A percentile compares a stretch with the other conserved stretches of the same genome.
Conservation (phyloP, 2,329 filamentous ascomycete species). For the Drechslera avenae region DNA sequence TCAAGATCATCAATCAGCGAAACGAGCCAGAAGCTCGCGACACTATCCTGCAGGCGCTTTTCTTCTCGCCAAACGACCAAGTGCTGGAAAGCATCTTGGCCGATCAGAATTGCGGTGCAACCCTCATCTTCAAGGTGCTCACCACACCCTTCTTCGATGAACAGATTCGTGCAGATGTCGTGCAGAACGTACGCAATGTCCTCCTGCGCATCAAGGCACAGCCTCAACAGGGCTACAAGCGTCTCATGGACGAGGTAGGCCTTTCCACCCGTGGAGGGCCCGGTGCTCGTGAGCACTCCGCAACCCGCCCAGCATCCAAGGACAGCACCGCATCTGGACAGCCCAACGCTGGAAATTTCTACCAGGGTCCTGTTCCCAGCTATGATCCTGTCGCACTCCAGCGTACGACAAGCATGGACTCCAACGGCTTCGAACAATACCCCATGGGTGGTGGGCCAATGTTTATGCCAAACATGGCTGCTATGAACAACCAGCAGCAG, state of each 20-base stretch:
- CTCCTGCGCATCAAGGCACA: slow-evolving; percentile 89
- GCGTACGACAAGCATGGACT: slow-evolving; percentile 57
- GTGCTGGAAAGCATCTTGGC: slow-evolving; percentile 87
- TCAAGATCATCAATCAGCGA: slow-evolving; percentile 98
- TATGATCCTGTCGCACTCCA: slow-evolving; percentile 53
- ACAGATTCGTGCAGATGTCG: slow-evolving; percentile 80
- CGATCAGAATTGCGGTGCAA: slow-evolving; percentile 90
- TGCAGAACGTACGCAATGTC: slow-evolving; percentile 90
- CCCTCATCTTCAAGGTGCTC: slow-evolving; percentile 96
- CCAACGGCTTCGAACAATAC: slow-evolving; percentile 55
- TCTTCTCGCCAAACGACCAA: slow-evolving; percentile 87
- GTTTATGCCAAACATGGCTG: slow-evolving; percentile 48
- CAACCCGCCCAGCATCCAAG: slow-evolving; percentile 47
- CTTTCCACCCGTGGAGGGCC: slow-evolving; percentile 65
- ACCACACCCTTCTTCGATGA: slow-evolving; percentile 98
- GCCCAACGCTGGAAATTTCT: slow-evolving; percentile 43
- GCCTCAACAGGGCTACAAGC: slow-evolving; percentile 94
- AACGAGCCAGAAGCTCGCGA: slow-evolving; percentile 92
- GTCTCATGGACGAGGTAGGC: slow-evolving; percentile 97
- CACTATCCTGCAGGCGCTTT: slow-evolving; percentile 84
- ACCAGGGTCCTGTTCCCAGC: slow-evolving; percentile 43
- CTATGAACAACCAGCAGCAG: slow-evolving; percentile 54
- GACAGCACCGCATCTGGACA: slow-evolving; percentile 39
- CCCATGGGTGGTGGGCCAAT: slow-evolving; percentile 43
- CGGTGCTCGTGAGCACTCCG: slow-evolving; percentile 44